These are phyloP conservation scores for Pyrenopolyporus hunteri DNA, from an alignment of 495 filamentous ascomycete genomes.

Conservation along the genomic window DNA sequence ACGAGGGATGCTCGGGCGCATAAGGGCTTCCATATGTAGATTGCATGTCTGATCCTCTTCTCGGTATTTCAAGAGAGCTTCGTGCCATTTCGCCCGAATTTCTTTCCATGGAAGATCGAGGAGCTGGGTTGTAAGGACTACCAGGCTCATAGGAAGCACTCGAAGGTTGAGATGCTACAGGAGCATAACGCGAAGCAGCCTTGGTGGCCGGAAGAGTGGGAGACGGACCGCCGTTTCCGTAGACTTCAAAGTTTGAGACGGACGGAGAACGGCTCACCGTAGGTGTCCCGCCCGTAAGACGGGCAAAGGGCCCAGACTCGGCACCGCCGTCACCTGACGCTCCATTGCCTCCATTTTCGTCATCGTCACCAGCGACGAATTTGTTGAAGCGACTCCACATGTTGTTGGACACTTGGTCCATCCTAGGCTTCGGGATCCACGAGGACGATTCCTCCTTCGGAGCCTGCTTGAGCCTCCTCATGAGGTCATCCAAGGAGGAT, in stretches of 20 bases:
- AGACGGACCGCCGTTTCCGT: conserved; percentile 44
- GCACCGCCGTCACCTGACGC: conserved; percentile 61
- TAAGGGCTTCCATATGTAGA: conserved; percentile 43
- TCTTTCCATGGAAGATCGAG: conserved; percentile 52
- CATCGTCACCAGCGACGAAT: conserved; percentile 92
- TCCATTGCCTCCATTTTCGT: conserved; percentile 62
- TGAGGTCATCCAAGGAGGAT: conserved; percentile 78
- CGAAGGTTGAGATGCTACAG: conserved; percentile 38
- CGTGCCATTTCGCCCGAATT: conserved; percentile 51
- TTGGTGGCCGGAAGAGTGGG: conserved; percentile 43
- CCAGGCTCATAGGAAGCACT: conserved; percentile 47
- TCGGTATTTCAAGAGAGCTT: conserved; percentile 51
- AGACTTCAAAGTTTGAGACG: conserved; percentile 75
- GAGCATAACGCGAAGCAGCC: conserved; percentile 40
- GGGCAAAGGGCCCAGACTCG: conserved; percentile 80
- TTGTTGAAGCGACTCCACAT: conserved; percentile 92
- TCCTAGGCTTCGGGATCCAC: conserved; percentile 92
- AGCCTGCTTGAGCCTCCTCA: conserved; percentile 79
- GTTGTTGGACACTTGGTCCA: conserved; percentile 88
- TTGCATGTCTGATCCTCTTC: conserved; percentile 53
- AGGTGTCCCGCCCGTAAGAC: conserved; percentile 76
- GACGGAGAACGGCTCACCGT: conserved; percentile 83
- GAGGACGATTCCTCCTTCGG: conserved; percentile 70
- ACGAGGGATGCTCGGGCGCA: conserved; percentile 30
- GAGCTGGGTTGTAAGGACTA: conserved; percentile 47